These are phyloP conservation scores for Luvunga scandens DNA, from an alignment of 345 rosid genomes.

Conservation along the genomic window DNA sequence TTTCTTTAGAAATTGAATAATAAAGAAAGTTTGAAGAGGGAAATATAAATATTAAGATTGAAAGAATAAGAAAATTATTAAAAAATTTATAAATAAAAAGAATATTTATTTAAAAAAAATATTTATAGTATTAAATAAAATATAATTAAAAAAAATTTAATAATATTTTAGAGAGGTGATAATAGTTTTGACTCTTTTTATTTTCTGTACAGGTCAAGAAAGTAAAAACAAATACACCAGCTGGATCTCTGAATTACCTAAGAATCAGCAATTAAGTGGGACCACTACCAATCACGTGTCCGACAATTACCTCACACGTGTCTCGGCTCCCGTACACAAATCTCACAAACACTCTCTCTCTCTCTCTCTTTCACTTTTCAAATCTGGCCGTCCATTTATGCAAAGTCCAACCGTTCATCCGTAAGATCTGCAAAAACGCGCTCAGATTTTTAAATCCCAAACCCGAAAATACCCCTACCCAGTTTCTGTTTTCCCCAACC, in stretches of 20 bases:
- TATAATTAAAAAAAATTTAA: no score
- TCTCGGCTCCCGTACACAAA: constrained; percentile 1
- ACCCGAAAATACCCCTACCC: constrained; percentile 24
- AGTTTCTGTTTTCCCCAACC: neutral
- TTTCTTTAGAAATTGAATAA: no score
- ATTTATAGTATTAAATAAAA: no score
- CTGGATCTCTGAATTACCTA: neutral
- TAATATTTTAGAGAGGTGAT: no score
- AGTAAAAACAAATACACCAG: neutral
- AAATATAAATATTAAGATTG: no score
- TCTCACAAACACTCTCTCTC: neutral
- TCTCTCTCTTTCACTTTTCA: no score
- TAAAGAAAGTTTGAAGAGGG: no score
- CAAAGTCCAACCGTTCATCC: neutral
- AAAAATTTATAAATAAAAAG: no score
- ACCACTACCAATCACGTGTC: neutral
- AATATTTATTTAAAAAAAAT: no score
- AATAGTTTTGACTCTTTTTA: no score
- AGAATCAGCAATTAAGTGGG: neutral
- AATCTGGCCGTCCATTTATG: neutral
- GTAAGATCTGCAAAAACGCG: neutral
- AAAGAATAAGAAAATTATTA: no score
- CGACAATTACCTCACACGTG: neutral
- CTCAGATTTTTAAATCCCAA: neutral
- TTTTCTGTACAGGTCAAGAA: neutral